Conservation (phyloP, 768 basidiomycete species). For the Saitozyma sp. region DNA sequence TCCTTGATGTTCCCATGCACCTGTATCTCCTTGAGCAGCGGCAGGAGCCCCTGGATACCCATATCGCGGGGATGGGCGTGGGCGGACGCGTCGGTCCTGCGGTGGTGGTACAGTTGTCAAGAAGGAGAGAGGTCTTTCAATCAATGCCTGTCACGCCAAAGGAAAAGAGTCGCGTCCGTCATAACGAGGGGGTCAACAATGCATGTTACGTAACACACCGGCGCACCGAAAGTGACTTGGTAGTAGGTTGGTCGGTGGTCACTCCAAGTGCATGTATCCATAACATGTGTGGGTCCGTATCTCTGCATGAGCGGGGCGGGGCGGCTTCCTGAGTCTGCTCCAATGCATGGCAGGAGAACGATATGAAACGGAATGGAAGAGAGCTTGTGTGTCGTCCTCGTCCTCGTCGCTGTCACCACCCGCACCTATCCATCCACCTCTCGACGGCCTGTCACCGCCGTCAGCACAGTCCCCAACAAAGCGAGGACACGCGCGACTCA, state of each 20-base stretch:
- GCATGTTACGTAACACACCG: background rate
- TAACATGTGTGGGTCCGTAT: background rate
- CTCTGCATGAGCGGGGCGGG: background rate
- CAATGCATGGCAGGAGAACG: no score
- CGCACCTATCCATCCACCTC: conserved; percentile 41
- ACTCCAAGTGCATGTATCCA: background rate
- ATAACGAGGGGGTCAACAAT: background rate
- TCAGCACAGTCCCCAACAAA: background rate
- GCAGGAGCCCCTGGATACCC: conserved; percentile 90
- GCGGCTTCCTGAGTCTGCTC: no score
- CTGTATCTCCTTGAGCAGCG: conserved; percentile 87
- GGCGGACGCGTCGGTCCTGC: background rate
- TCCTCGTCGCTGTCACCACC: conserved; percentile 10
- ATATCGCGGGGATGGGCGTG: conserved; percentile 54
- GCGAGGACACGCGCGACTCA: conserved; percentile 10
- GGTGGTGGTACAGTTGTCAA: background rate
- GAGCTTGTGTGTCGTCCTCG: no score
- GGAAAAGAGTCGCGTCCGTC: background rate
- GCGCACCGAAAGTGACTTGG: no score
- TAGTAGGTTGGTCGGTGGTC: no score
- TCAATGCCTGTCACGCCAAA: background rate
- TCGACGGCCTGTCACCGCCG: conserved; percentile 21
- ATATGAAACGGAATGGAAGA: no score
- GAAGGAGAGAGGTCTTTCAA: background rate
- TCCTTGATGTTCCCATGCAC: conserved; percentile 73